These are phyloP conservation scores for Rhizophagus sp. DNA, from an alignment of 192 early-diverging fungal genomes.

Conservation along the genomic window DNA sequence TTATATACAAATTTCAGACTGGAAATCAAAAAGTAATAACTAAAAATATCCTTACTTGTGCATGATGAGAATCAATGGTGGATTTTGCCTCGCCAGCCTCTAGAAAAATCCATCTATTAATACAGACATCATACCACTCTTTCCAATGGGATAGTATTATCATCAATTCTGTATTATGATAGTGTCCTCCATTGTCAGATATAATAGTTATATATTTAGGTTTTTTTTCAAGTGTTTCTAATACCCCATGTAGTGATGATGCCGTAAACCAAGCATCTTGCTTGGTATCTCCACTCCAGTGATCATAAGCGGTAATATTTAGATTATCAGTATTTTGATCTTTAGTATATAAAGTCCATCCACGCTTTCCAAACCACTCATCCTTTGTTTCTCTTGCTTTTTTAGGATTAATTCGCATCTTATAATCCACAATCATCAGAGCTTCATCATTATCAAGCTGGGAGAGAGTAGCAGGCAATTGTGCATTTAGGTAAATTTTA, in stretches of 20 bases:
- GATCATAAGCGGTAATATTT: neutral
- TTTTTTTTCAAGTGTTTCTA: neutral
- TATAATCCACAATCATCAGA: neutral
- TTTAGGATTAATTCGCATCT: neutral
- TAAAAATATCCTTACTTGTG: neutral
- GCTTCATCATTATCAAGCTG: neutral
- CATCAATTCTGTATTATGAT: neutral
- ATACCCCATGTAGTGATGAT: neutral
- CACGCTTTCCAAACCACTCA: neutral
- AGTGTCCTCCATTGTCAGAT: neutral
- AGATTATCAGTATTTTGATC: neutral
- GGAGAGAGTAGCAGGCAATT: neutral
- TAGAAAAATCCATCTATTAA: neutral
- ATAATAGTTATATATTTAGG: neutral
- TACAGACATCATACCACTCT: neutral
- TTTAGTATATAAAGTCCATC: neutral
- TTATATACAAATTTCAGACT: too few relatives aligned
- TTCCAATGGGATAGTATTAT: neutral
- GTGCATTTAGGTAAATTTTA: neutral
- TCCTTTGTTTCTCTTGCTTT: neutral
- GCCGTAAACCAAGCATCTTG: slow-evolving; percentile 4
- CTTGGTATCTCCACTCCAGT: neutral
- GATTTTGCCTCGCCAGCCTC: neutral
- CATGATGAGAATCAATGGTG: neutral
- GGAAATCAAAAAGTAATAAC: too few relatives aligned